Base-by-base conservation (phyloP, 2,329 filamentous ascomycete genomes). In the Cercospora sojina region DNA sequence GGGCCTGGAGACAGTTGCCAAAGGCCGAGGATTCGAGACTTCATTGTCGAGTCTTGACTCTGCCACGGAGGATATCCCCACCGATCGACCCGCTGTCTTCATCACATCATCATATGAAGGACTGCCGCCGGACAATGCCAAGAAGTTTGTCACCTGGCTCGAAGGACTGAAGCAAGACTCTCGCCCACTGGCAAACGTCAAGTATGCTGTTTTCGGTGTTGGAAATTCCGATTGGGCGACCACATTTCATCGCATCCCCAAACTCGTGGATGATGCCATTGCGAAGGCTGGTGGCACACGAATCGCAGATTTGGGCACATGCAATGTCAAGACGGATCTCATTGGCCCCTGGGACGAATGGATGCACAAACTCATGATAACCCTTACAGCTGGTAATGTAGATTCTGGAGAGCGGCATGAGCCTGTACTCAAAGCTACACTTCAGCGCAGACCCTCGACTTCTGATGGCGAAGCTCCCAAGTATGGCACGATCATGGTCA, bases 401-500 rank as follows among this genome's bases (percentile, higher is more conserved):
- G 47, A 41, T 7, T 31, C 25, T n/a, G 10, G 16, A 10, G 31
- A 57, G 56, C 16, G 18, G 13, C n/a, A 49, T 3, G 47, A 61
- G 31, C 35, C 63, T 16, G 35, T 18, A 0, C 27, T 65, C 18
- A 47, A 60, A 18, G 43, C 61, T 13, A 41, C 63, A 35, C 20
- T 65, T n/a, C 43, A 43, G 31, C 56, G 43, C 1, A 55, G 53
- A 51, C 43, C 57, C 5, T 4, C 62, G 12, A 31, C n/a, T 4
- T 9, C 31, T 9, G 53, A 62, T 3, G 68, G 55, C 8, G 67
- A 63, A 13, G 62, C 62, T 1, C 64, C 65, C 62, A 64, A 80
- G 62, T 73, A 75, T 83, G 80, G 84, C 0, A 77, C 80, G 23
- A 82, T 88, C 10, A 79, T 84, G 27, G 77, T 88, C 5, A 83